Conservation (phyloP, 2,329 filamentous ascomycete genomes). For the Pestalotiopsis sp. region DNA sequence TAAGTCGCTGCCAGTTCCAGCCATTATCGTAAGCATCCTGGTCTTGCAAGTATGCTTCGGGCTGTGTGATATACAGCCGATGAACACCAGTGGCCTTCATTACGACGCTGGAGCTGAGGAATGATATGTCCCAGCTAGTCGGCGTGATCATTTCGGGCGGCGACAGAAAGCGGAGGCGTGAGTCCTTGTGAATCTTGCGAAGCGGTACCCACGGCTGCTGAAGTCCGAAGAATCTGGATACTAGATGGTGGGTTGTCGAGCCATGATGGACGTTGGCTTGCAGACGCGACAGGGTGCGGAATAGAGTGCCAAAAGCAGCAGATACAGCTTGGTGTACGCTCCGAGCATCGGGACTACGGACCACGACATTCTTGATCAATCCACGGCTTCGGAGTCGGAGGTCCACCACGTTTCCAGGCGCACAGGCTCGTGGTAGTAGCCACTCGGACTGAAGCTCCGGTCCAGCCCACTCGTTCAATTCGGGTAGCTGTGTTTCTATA, state of each 20-base stretch:
- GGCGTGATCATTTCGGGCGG: slow-evolving; percentile 75
- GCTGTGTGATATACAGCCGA: slow-evolving; percentile 75
- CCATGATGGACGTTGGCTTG: slow-evolving; percentile 34
- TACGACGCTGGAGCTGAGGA: slow-evolving; percentile 70
- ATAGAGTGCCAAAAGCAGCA: slow-evolving; percentile 61
- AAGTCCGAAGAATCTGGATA: slow-evolving; percentile 59
- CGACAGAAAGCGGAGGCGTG: slow-evolving; percentile 70
- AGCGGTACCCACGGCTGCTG: slow-evolving; percentile 74
- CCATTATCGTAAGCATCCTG: slow-evolving; percentile 51
- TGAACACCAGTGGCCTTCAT: slow-evolving; percentile 69
- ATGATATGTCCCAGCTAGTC: slow-evolving; percentile 70
- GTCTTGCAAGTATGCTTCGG: slow-evolving; percentile 74
- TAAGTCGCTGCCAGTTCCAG: slow-evolving; percentile 74
- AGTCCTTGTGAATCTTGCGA: slow-evolving; percentile 75
- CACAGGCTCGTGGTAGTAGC: slow-evolving; percentile 70
- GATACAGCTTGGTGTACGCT: slow-evolving; percentile 68
- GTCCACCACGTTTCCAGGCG: slow-evolving; percentile 63
- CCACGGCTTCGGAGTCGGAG: slow-evolving; percentile 76
- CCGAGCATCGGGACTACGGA: slow-evolving; percentile 66
- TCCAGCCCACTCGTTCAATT: slow-evolving; percentile 48
- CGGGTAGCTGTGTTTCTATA: slow-evolving; percentile 50
- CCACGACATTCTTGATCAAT: slow-evolving; percentile 64
- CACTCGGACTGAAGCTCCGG: slow-evolving; percentile 56
- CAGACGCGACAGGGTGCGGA: slow-evolving; percentile 45
- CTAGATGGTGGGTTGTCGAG: slow-evolving; percentile 34